Conservation (phyloP, 768 basidiomycete genomes). For the Rhodotorula taiwanensis region DNA sequence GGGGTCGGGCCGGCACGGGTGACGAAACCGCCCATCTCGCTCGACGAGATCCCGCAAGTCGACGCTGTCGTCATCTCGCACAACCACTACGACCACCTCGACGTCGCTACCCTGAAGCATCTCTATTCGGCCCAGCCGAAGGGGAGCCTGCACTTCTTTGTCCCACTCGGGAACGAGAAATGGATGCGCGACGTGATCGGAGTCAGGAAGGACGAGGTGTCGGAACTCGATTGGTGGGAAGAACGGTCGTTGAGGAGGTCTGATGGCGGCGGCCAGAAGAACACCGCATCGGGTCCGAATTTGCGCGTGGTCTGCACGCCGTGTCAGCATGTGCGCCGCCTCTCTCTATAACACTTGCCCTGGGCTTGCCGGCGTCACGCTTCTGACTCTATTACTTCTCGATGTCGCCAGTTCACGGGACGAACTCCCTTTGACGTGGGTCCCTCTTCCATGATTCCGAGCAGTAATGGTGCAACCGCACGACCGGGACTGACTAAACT, state of each 20-base stretch:
- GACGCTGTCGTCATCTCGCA: slow-evolving; percentile 60
- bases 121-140: slow-evolving; percentile 41
- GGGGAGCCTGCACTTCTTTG: slow-evolving; percentile 53
- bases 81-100: slow-evolving; percentile 52
- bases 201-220: slow-evolving; percentile 48
- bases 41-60: slow-evolving; percentile 57
- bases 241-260: background rate
- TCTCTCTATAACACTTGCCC: too few relatives aligned
- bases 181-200: slow-evolving; percentile 48
- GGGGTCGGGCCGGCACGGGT: slow-evolving; percentile 32
- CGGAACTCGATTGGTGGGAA: slow-evolving; percentile 56
- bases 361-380: too few relatives aligned
- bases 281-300: slow-evolving; percentile 24
- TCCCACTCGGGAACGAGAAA: slow-evolving; percentile 54
- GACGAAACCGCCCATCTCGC: slow-evolving; percentile 38
- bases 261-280: too few relatives aligned
- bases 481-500: too few relatives aligned
- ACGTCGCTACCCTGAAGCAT: slow-evolving; percentile 48
- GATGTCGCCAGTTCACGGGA: slow-evolving; percentile 17
- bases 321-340: slow-evolving; percentile 55
- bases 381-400: too few relatives aligned
- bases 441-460: too few relatives aligned
- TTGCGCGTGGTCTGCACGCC: slow-evolving; percentile 58
- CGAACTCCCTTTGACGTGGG: slow-evolving; percentile 8
- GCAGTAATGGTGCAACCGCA: too few relatives aligned